Base-by-base conservation (phyloP, 140 eudicot genomes). In the Erigeron philadelphicus region DNA sequence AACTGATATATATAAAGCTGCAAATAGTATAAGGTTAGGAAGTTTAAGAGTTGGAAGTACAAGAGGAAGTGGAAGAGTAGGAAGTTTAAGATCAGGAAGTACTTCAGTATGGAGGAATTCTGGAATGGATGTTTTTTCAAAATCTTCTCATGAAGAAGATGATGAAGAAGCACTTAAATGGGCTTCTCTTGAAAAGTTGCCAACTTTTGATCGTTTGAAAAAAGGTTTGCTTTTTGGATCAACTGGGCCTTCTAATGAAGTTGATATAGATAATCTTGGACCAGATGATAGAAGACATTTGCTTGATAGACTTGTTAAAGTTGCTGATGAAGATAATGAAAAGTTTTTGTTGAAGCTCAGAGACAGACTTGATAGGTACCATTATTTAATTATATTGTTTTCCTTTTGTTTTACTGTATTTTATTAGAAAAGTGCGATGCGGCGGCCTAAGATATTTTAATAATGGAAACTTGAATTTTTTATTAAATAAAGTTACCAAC, bases 321-420 rank as follows among this genome's bases (percentile, higher is more conserved):
- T 70, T 54, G 78, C 85, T 44, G 90, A 86, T 50, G 88, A 84
- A 70, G 96, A 84, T 55, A 86, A 86, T 61, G 96, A 84, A 44
- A 82, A 74, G 80, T 89, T 89, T 80, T 76, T 89, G 87, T 35
- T 82, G 67, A 82, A 72, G 60, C 90, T 89, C 41, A 82, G 74
- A 70, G 64, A 67, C 50, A 59, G 94, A 21, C 64, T 88, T 62
- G 67, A 62, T 13, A 62, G 45, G 67, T 62, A 62, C 38, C 23
- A 16, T 21, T 21, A 21, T 21, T 21, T 21, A 21, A 21, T 21
- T 21, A 25, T 0, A 1, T 31, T 31, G 38, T 31, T 2, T 31
- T 4, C 38, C 3, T 31, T 31, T 31, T 31, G 38, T 31, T 31
- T 31, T 31, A n/a, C n/a, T n/a, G n/a, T n/a, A n/a, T n/a, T n/a